Conservation (phyloP, 2,329 filamentous ascomycete genomes). For the Paraphaeosphaeria sporulosa region DNA sequence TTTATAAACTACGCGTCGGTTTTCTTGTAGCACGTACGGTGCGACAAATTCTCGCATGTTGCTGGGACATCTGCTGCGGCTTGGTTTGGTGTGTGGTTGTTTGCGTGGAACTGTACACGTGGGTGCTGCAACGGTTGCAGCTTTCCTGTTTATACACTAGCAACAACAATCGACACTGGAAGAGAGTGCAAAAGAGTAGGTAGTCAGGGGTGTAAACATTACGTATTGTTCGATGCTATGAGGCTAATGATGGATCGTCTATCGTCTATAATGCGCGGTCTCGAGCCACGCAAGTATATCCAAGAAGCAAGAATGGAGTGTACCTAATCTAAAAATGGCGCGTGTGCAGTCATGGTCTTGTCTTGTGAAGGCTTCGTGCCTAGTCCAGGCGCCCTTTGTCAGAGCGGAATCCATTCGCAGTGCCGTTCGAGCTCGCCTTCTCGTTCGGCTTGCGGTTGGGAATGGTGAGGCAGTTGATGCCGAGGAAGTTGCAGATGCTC, state of each 20-base stretch:
- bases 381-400: conserved; percentile 46
- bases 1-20: too few species aligned
- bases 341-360: too few species aligned
- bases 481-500: conserved; percentile 88
- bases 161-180: not conserved
- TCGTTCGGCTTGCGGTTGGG: conserved; percentile 40
- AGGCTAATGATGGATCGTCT: conserved; percentile 6
- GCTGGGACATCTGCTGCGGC: not conserved
- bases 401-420: conserved; percentile 33
- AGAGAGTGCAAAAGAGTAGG: too few species aligned
- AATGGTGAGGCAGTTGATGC: conserved; percentile 95
- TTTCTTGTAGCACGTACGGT: not conserved
- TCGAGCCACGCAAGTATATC: conserved; percentile 4
- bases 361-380: not conserved
- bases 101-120: not conserved
- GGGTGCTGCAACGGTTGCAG: not conserved
- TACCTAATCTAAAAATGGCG: not conserved
- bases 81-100: not conserved
- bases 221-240: conserved; percentile 11
- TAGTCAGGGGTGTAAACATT: conserved; percentile 17
- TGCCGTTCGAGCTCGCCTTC: conserved; percentile 39
- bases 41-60: not conserved
- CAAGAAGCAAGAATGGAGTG: conserved; percentile 4
- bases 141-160: not conserved
- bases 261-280: conserved; percentile 11